Conservation (phyloP, 73 alveolate genomes). For the Tetrahymena elliotti region DNA sequence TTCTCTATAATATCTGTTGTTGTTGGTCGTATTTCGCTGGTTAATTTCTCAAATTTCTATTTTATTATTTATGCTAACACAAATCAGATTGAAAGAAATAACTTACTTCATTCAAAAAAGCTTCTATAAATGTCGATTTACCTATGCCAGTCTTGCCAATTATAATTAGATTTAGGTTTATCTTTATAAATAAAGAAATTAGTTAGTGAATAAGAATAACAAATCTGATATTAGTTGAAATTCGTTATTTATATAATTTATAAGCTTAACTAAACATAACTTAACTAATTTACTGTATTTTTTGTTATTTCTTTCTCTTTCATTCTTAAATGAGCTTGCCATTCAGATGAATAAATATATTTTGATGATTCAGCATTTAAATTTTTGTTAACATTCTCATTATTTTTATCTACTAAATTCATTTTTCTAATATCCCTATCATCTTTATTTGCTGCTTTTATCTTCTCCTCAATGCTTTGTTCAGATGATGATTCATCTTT, state of each 20-base stretch:
- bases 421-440: background rate
- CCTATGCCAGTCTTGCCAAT: background rate
- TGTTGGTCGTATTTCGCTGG: background rate
- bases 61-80: background rate
- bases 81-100: background rate
- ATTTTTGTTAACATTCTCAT: background rate
- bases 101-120: background rate
- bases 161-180: background rate
- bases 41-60: background rate
- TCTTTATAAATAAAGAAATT: background rate
- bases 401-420: background rate
- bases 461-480: background rate
- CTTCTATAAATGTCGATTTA: background rate
- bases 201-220: background rate
- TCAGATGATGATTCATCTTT: background rate
- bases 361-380: background rate
- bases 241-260: background rate
- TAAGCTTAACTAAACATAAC: background rate
- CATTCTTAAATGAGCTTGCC: background rate
- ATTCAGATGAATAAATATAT: background rate
- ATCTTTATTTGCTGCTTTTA: background rate
- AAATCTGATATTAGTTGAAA: no score
- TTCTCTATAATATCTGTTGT: background rate
- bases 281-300: background rate
- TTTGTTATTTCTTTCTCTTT: background rate